These are phyloP conservation scores for Phytophthora capsici DNA, from an alignment of 352 stramenopile genomes.

Conservation along the genomic window DNA sequence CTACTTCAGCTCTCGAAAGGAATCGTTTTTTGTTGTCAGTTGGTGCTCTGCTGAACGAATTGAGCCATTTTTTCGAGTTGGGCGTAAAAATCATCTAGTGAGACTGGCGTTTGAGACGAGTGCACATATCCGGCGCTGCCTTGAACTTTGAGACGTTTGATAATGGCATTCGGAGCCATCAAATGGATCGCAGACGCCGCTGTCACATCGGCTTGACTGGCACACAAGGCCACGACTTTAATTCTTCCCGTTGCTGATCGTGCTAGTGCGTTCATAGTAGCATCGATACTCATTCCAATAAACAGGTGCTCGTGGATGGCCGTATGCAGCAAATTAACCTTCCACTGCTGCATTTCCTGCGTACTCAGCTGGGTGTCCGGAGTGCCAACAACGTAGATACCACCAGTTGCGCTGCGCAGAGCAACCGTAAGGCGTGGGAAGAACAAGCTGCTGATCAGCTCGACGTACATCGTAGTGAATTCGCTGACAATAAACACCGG, in stretches of 20 bases:
- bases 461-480: slow-evolving; percentile 43
- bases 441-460: slow-evolving; percentile 52
- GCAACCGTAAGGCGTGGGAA: slow-evolving; percentile 50
- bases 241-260: slow-evolving; percentile 10
- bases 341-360: slow-evolving; percentile 54
- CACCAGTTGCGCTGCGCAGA: slow-evolving; percentile 32
- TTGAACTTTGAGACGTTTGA: slow-evolving; percentile 44
- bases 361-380: slow-evolving; percentile 39
- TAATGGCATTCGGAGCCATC: slow-evolving; percentile 45
- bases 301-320: slow-evolving; percentile 47
- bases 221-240: slow-evolving; percentile 42
- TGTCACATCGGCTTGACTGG: slow-evolving; percentile 35
- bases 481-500: slow-evolving; percentile 59
- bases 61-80: slow-evolving; percentile 39
- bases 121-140: background rate
- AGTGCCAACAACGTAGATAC: slow-evolving; percentile 54
- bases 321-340: slow-evolving; percentile 53
- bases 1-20: too few species aligned
- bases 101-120: background rate
- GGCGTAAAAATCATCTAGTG: slow-evolving; percentile 34
- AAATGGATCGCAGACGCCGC: slow-evolving; percentile 33
- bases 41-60: slow-evolving; percentile 33
- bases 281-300: background rate
- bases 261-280: slow-evolving; percentile 5
- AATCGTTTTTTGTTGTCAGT: background rate